These are phyloP conservation scores for Alternaria arborescens DNA, from an alignment of 2,329 filamentous ascomycete genomes.

Conservation along the genomic window DNA sequence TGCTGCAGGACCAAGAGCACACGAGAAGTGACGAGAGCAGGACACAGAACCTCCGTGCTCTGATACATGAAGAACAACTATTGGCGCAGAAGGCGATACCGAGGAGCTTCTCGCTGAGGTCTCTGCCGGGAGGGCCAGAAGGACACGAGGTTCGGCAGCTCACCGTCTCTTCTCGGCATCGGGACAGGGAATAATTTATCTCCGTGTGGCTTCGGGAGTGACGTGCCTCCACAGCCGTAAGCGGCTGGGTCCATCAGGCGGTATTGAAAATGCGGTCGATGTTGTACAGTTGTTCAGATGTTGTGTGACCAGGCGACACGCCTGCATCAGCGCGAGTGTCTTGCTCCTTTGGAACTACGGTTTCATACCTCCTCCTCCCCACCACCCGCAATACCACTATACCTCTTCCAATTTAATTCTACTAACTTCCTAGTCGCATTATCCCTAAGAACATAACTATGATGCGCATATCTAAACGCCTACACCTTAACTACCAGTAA, in stretches of 20 bases:
- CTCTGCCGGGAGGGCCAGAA: conserved; percentile 17
- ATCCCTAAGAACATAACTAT: too few species aligned
- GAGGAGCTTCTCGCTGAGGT: conserved; percentile 12
- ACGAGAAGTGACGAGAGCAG: conserved; percentile 18
- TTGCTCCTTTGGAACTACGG: too few species aligned
- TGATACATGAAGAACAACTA: conserved; percentile 4
- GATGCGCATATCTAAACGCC: too few species aligned
- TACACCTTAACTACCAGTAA: too few species aligned
- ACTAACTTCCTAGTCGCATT: too few species aligned
- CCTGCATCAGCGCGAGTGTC: neutral
- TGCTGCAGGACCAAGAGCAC: conserved; percentile 34
- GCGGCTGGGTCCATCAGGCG: conserved; percentile 8
- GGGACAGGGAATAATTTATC: conserved; percentile 12
- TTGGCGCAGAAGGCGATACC: conserved; percentile 1
- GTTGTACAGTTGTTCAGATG: conserved; percentile 15
- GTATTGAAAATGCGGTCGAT: conserved; percentile 5
- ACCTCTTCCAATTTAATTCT: too few species aligned
- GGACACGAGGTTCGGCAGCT: conserved; percentile 26
- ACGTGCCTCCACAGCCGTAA: conserved; percentile 13
- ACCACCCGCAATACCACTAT: too few species aligned
- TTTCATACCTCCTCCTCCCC: too few species aligned
- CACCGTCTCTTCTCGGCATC: conserved; percentile 31
- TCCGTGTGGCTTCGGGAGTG: conserved; percentile 23
- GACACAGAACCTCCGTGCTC: conserved; percentile 19
- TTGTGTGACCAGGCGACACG: conserved; percentile 12